Conservation (phyloP, 129 eudicot genomes). For the Flaveria trinervia region DNA sequence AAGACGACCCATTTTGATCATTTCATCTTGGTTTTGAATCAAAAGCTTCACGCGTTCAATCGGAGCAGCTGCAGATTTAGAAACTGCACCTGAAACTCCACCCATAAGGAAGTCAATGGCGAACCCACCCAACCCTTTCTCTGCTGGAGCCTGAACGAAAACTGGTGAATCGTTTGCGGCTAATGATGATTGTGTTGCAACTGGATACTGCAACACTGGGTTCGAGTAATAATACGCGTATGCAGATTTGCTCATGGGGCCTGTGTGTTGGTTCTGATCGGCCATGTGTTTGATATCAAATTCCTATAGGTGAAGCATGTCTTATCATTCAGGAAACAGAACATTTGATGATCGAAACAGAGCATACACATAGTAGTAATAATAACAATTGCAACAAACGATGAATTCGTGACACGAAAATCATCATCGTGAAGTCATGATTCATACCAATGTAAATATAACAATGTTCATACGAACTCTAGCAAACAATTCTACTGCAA, state of each 20-base stretch:
- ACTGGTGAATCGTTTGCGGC: not conserved
- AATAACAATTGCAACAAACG: too few species aligned
- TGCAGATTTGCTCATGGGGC: not conserved
- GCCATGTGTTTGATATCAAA: not conserved
- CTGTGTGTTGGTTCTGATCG: not conserved
- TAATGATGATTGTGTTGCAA: not conserved
- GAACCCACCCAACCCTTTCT: slow-evolving; percentile 50
- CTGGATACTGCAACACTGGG: not conserved
- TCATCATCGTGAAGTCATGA: too few species aligned
- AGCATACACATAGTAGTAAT: too few species aligned
- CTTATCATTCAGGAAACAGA: not conserved
- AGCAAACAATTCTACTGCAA: too few species aligned
- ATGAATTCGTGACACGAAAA: too few species aligned
- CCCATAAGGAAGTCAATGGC: slow-evolving; percentile 58
- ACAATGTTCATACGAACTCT: too few species aligned
- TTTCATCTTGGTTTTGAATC: slow-evolving; percentile 69
- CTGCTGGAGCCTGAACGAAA: slow-evolving; percentile 32
- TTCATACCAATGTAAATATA: too few species aligned
- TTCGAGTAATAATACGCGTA: not conserved
- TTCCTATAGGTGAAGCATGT: not conserved
- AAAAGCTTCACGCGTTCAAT: slow-evolving; percentile 62
- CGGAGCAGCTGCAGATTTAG: slow-evolving; percentile 57
- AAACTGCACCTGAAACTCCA: slow-evolving; percentile 56
- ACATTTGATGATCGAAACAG: not conserved
- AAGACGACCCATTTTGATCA: slow-evolving; percentile 57